Evolutionary conservation across 345 rosid species (phyloP), one percentile per base, ranked within the genome.

Genomic region (Acer campestre): DNA sequence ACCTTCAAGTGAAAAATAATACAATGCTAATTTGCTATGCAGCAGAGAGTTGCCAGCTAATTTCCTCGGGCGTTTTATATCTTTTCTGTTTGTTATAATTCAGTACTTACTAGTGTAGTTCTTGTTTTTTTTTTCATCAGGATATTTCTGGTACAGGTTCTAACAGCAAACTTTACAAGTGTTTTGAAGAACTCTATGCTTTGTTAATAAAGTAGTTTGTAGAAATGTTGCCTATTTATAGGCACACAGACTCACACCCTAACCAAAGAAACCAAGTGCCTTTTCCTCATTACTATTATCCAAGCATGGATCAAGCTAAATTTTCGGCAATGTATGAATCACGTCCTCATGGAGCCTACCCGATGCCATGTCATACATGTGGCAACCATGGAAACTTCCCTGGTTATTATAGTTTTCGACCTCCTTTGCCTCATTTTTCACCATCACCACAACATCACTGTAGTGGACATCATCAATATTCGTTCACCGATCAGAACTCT

Each of bases 181-280:
- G 13, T 31, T 64, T 35, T 44, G 13, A 71, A 79, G 76, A 68
- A 64, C 4, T 35, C 20, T 48, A 10, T 12, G 73, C 35, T 6
- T 25, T 25, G 49, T 40, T 14, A n/a, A 44, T 7, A 17, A 27
- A 7, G 40, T 38, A 10, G 27, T 53, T 44, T 46, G 56, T 68
- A 16, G 59, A 77, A 78, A 88, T 89, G 93, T 84, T 84, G 84
- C 93, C 90, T 66, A 58, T 72, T 29, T 81, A 78, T 67, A 74
- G 80, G 70, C 75, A 74, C 73, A 29, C 80, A 81, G 81, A 86
- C 67, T 68, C 88, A 17, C 75, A 81, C 65, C 78, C 84, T 29
- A 27, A 48, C 31, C 79, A 80, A 7, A 82, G 81, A 58, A 80
- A 78, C 56, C 89, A 82, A 71, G 61, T 75, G 79, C 84, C 83